Evolutionary conservation across 805 yeast genomes (phyloP).

Genomic region (Zygosaccharomyces lentus): DNA sequence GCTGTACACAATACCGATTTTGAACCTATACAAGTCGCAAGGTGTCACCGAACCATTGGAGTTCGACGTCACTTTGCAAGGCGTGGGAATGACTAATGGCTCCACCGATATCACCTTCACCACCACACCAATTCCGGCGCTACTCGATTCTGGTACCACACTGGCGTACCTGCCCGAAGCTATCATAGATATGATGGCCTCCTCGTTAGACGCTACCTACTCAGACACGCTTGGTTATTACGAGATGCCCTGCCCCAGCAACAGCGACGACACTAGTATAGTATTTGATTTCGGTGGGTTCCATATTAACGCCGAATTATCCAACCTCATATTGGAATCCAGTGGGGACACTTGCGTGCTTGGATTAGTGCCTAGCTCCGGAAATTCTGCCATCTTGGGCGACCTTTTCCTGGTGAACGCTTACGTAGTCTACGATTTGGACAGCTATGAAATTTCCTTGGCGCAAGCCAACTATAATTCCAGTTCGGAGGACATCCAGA

Average conservation of each 20-base stretch:
- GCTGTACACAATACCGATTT: conserved; percentile 46
- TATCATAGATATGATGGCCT: conserved; percentile 37
- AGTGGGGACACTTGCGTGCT: conserved; percentile 39
- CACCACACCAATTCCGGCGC: conserved; percentile 36
- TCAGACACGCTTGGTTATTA: conserved; percentile 43
- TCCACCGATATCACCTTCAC: conserved; percentile 29
- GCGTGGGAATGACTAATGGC: conserved; percentile 30
- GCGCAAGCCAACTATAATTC: conserved; percentile 41
- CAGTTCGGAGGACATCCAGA: conserved; percentile 22
- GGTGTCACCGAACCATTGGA: conserved; percentile 21
- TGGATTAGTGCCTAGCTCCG: conserved; percentile 36
- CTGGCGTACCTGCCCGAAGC: conserved; percentile 42
- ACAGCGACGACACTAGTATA: conserved; percentile 33
- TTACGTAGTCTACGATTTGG: conserved; percentile 62
- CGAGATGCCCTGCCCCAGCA: conserved; percentile 41
- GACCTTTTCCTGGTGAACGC: conserved; percentile 55
- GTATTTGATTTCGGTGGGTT: conserved; percentile 59
- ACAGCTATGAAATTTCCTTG: conserved; percentile 51
- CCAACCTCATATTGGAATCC: conserved; percentile 27
- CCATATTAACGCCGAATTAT: conserved; percentile 47
- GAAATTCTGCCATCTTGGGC: conserved; percentile 43
- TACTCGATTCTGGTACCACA: conserved; percentile 44
- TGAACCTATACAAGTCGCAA: conserved; percentile 27
- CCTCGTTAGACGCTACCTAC: conserved; percentile 42
- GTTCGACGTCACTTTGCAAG: conserved; percentile 35